A percentile compares a stretch with the other conserved stretches of the same genome.
These are phyloP conservation scores for Metschnikowia reukaufii DNA, from an alignment of 805 yeast genomes.

Conservation along the genomic window DNA sequence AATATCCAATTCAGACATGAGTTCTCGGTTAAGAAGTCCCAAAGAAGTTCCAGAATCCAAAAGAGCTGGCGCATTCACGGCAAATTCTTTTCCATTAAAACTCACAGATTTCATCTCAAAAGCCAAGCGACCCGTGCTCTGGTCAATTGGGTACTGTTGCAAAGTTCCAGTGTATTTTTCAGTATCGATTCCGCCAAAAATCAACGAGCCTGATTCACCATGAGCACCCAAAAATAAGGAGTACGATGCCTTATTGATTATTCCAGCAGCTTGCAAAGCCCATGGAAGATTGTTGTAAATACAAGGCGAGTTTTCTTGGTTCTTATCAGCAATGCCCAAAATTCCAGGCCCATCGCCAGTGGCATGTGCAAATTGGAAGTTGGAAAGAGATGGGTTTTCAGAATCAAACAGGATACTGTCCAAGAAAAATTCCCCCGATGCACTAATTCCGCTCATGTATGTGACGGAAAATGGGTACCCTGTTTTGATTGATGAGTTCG, in stretches of 20 bases:
- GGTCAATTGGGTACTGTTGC: constrained; percentile 9
- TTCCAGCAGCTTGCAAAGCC: constrained; percentile 55
- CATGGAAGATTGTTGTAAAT: constrained; percentile 55
- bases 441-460: constrained; percentile 9
- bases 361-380: constrained; percentile 17
- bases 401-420: constrained; percentile 10
- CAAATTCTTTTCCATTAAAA: constrained; percentile 9
- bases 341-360: constrained; percentile 7
- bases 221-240: constrained; percentile 56
- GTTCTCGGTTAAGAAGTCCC: constrained; percentile 10
- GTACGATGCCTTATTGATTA: constrained; percentile 54
- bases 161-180: constrained; percentile 31
- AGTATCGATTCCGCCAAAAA: constrained; percentile 45
- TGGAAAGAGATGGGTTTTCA: constrained; percentile 1
- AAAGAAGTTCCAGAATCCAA: constrained; percentile 17
- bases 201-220: constrained; percentile 31
- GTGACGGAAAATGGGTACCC: constrained; percentile 7
- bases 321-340: constrained; percentile 15
- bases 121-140: constrained; percentile 9
- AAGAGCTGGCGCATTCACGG: constrained; percentile 9
- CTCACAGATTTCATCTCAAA: constrained; percentile 6
- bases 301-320: constrained; percentile 9
- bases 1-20: constrained; percentile 13
- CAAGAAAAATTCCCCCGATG: constrained; percentile 10
- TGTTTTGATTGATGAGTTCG: constrained; percentile 4